A percentile compares a stretch with the other conserved stretches of the same genome.
Conservation (phyloP, 176 grass and related monocot genomes). For the Oryza punctata region DNA sequence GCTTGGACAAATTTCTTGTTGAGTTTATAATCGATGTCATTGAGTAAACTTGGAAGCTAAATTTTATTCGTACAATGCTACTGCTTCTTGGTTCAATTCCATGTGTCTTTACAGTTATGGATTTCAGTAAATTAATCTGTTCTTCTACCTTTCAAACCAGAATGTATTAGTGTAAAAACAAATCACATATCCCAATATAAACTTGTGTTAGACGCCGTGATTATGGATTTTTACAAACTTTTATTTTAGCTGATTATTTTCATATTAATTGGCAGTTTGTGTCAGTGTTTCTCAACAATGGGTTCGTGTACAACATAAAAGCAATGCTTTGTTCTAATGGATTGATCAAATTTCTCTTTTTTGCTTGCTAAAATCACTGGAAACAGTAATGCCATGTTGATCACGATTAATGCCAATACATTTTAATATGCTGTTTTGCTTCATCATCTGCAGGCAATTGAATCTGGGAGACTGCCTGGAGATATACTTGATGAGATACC, state of each 20-base stretch:
- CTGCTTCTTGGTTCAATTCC: not conserved
- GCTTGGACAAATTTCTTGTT: not conserved
- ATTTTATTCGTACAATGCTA: not conserved
- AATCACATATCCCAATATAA: not conserved
- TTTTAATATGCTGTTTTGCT: conserved; percentile 22
- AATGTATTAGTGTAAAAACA: not conserved
- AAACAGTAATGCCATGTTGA: conserved; percentile 6
- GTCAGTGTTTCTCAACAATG: too few relatives aligned
- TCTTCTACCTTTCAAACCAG: not conserved
- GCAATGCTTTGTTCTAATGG: not conserved
- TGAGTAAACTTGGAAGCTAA: not conserved
- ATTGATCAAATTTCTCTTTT: conserved; percentile 18
- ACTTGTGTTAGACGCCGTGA: not conserved
- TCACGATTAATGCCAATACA: conserved; percentile 21
- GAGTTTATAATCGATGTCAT: not conserved
- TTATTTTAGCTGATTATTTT: not conserved
- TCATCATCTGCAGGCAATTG: conserved; percentile 69
- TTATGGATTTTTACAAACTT: not conserved
- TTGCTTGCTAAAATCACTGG: conserved; percentile 27
- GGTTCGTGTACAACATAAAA: not conserved
- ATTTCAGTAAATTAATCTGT: not conserved
- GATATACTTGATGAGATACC: conserved; percentile 93
- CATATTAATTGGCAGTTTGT: not conserved
- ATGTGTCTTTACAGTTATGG: not conserved
- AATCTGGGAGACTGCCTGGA: conserved; percentile 84